Evolutionary conservation across 805 yeast genomes (phyloP).

Genomic region (Hanseniaspora hatyaiensis): DNA sequence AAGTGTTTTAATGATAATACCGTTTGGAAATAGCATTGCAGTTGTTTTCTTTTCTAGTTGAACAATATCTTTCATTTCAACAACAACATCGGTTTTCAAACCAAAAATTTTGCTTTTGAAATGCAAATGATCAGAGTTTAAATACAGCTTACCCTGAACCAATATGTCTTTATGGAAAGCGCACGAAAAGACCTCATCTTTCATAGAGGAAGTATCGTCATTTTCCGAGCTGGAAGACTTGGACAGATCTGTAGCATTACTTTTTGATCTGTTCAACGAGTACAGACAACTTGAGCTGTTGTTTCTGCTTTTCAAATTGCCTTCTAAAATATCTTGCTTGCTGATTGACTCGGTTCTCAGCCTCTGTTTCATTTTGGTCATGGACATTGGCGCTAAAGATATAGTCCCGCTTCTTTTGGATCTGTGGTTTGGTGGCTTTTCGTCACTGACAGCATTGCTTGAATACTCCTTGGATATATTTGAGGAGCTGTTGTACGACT

Average conservation of each 20-base stretch:
- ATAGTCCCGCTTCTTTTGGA: conserved; percentile 3
- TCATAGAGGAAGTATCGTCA: neutral
- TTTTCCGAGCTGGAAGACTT: neutral
- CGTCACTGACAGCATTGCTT: neutral
- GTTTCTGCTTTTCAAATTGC: neutral
- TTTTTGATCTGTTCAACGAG: neutral
- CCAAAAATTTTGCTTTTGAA: conserved; percentile 61
- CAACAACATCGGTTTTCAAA: conserved; percentile 46
- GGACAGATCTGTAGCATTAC: neutral
- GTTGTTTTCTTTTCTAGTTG: conserved; percentile 55
- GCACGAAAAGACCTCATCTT: conserved; percentile 31
- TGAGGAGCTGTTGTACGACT: neutral
- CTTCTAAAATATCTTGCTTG: conserved; percentile 2
- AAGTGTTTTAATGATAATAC: conserved; percentile 49
- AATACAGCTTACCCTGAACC: conserved; percentile 53
- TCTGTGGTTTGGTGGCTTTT: too few relatives aligned
- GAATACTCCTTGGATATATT: neutral
- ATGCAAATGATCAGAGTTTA: conserved; percentile 44
- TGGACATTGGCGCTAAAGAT: neutral
- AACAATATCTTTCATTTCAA: conserved; percentile 51
- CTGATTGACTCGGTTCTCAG: neutral
- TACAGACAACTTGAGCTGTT: neutral
- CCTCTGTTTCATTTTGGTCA: neutral
- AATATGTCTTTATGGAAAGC: conserved; percentile 56
- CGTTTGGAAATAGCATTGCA: conserved; percentile 59